phyloP scores from a whole-genome alignment of 2,329 filamentous ascomycete species.

The Paecilomyces niveus region DNA sequence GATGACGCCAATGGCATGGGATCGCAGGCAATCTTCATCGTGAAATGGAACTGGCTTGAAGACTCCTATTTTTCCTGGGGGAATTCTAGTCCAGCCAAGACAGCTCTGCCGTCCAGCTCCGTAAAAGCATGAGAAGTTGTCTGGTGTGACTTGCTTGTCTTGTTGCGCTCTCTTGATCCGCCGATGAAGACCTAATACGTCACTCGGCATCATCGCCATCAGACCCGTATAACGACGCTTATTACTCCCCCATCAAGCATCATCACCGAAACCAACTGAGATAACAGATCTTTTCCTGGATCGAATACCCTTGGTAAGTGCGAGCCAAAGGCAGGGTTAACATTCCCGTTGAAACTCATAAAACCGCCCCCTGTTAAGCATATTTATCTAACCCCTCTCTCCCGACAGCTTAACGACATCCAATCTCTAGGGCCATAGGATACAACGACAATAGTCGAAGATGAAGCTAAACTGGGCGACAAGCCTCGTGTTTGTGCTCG shows the following conservation, averaged over 20 bases:
- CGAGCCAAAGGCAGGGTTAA: not conserved
- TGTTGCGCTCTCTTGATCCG: not conserved
- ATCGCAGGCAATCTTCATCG: not conserved
- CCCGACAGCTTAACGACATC: not conserved
- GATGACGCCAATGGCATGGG: not conserved
- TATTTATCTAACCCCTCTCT: not conserved
- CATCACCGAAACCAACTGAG: not conserved
- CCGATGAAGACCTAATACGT: not conserved
- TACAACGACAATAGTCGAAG: slow-evolving; percentile 19
- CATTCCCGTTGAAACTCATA: not conserved
- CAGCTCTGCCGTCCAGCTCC: too few species aligned
- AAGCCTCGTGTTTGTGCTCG: slow-evolving; percentile 64
- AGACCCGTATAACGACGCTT: not conserved
- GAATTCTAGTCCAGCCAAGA: not conserved
- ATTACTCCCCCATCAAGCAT: not conserved
- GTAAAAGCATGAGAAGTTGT: not conserved
- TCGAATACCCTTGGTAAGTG: not conserved
- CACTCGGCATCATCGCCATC: not conserved
- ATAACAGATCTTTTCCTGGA: not conserved
- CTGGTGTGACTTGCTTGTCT: not conserved
- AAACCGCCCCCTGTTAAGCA: not conserved
- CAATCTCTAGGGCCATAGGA: not conserved
- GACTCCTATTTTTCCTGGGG: not conserved
- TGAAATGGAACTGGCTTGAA: not conserved
- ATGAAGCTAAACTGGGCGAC: slow-evolving; percentile 73